phyloP scores from a whole-genome alignment of 345 rosid species.

The Moricandia moricandioides region DNA sequence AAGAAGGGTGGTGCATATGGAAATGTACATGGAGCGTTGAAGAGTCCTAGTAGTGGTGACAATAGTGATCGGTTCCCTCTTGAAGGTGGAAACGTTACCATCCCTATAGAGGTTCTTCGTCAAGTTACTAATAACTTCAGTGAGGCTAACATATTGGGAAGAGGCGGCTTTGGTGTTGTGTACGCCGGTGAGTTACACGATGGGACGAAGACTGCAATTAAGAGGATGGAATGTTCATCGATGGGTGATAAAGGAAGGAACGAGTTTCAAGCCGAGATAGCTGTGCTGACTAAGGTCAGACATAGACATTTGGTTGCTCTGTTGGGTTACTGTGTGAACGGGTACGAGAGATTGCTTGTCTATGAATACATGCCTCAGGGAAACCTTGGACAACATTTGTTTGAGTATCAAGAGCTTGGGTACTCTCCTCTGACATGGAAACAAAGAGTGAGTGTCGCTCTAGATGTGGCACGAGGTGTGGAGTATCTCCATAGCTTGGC shows the following conservation, averaged over 20 bases:
- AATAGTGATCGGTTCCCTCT: constrained; percentile 48
- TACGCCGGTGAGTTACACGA: constrained; percentile 81
- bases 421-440: constrained; percentile 67
- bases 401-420: constrained; percentile 52
- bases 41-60: constrained; percentile 61
- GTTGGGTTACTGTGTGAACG: constrained; percentile 75
- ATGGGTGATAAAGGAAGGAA: constrained; percentile 69
- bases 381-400: constrained; percentile 71
- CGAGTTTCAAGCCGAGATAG: constrained; percentile 88
- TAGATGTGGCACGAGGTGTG: constrained; percentile 89
- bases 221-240: constrained; percentile 69
- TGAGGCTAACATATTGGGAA: constrained; percentile 65
- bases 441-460: constrained; percentile 71
- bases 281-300: constrained; percentile 79
- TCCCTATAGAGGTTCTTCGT: constrained; percentile 65
- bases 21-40: constrained; percentile 46
- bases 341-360: constrained; percentile 72
- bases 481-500: constrained; percentile 90
- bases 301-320: constrained; percentile 88
- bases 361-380: constrained; percentile 96
- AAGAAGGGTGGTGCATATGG: constrained; percentile 26
- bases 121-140: constrained; percentile 74
- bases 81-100: constrained; percentile 59
- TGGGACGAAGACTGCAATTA: constrained; percentile 81
- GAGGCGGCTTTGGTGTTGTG: constrained; percentile 89